Evolutionary conservation across 257 asterid species (phyloP), one percentile per base, ranked within the genome.

Genomic region (Solanum neorickii): DNA sequence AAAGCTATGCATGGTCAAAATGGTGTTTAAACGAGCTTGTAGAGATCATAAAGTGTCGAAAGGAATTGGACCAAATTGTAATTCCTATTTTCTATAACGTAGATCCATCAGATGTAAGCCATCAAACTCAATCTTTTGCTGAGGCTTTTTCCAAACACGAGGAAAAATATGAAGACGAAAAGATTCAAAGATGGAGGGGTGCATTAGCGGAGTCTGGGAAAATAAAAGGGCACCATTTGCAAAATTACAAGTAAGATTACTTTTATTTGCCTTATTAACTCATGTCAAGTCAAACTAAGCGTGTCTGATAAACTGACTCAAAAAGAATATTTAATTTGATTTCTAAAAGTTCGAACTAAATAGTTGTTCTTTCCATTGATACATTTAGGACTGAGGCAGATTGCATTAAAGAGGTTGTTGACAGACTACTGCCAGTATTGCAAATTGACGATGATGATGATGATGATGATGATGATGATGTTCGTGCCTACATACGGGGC

Each of bases 241-340:
- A 74, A 74, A 74, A 20, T 74, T 74, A 4, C 44, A 74, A 37
- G 82, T 37, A 74, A 37, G 52, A 3, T 20, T 73, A 33, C 25
- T 73, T 56, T 56, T 56, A 23, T 16, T 16, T 6, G 20, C 18
- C 65, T 1, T 56, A 18, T 49, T 49, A 49, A 52, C n/a, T 35
- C 7, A 35, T 3, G 11, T 27, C 0, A 27, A 66, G 3, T 66
- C 21, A 66, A 35, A 35, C 39, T 35, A 35, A 25, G 6, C 5
- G 0, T 27, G 27, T 0, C 37, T 27, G 7, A 66, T 12, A 27
- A 13, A 27, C 0, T 14, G 9, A 27, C 9, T 27, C 5, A 27
- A 68, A 52, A 9, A 52, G 23, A 52, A 52, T 52, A 52, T 7
- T 2, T 3, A 68, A 14, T 68, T 27, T 15, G 39, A 29, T 68